A percentile compares a stretch with the other conserved stretches of the same genome.
These are phyloP conservation scores for Podospora fimiseda DNA, from an alignment of 495 filamentous ascomycete species.

Conservation along the genomic window DNA sequence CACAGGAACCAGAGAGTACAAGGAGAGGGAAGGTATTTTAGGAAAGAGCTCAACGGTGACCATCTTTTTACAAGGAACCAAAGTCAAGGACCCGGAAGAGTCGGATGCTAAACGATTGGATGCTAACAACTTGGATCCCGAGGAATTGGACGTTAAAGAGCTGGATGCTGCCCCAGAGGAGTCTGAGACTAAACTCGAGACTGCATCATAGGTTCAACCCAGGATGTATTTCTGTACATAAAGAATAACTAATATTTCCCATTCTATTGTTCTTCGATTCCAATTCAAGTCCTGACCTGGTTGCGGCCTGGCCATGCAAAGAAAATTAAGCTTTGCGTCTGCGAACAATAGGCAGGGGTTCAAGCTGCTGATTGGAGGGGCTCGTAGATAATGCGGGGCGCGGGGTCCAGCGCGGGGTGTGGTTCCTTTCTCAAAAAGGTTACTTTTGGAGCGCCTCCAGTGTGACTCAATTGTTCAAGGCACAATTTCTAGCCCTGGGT, in stretches of 20 bases:
- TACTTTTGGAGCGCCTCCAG: not conserved
- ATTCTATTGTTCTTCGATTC: not conserved
- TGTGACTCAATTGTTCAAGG: slow-evolving; percentile 3
- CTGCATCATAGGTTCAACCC: not conserved
- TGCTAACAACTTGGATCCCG: no score
- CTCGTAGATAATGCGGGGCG: slow-evolving; percentile 4
- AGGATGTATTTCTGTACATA: no score
- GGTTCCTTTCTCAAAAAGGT: not conserved
- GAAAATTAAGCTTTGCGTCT: slow-evolving; percentile 5
- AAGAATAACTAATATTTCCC: no score
- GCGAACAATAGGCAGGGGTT: slow-evolving; percentile 7
- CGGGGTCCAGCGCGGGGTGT: not conserved
- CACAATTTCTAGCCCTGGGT: not conserved
- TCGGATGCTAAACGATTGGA: not conserved
- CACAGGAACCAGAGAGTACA: slow-evolving; percentile 32
- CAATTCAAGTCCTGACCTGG: not conserved
- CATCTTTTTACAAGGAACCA: slow-evolving; percentile 33
- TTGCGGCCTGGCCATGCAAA: not conserved
- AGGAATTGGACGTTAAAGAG: no score
- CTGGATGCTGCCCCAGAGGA: no score
- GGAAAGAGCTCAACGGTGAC: slow-evolving; percentile 15
- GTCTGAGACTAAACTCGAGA: not conserved
- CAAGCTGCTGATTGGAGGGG: slow-evolving; percentile 4
- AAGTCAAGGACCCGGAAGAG: slow-evolving; percentile 9
- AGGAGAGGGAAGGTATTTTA: slow-evolving; percentile 34